Percentiles rank a stretch among this genome's conserved stretches.
phyloP scores from a whole-genome alignment of 2,329 filamentous ascomycete genomes.

The Neocucurbitaria cava region DNA sequence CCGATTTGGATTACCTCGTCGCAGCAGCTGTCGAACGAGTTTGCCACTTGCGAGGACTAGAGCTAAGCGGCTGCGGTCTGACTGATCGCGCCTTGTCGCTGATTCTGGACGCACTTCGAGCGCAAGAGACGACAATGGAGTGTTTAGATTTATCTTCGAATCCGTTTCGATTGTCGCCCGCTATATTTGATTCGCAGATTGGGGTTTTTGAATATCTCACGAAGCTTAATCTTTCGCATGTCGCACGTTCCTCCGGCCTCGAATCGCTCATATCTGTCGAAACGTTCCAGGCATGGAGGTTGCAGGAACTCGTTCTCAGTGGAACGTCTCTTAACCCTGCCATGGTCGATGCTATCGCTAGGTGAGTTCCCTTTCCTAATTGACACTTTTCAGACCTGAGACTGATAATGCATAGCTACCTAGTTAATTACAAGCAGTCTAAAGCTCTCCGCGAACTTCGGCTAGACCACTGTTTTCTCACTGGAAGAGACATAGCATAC shows the following conservation, averaged over 20 bases:
- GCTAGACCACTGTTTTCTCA: slow-evolving; percentile 71
- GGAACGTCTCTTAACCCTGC: slow-evolving; percentile 67
- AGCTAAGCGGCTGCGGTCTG: slow-evolving; percentile 69
- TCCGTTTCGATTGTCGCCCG: slow-evolving; percentile 68
- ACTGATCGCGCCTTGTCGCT: slow-evolving; percentile 66
- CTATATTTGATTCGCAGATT: slow-evolving; percentile 70
- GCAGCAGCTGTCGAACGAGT: slow-evolving; percentile 70
- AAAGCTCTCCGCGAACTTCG: slow-evolving; percentile 66
- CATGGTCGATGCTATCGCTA: slow-evolving; percentile 69
- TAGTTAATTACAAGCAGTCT: slow-evolving; percentile 65
- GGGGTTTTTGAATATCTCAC: slow-evolving; percentile 71
- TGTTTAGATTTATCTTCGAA: slow-evolving; percentile 72
- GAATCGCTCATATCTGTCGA: slow-evolving; percentile 71
- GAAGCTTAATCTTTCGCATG: slow-evolving; percentile 70
- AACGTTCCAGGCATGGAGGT: slow-evolving; percentile 69
- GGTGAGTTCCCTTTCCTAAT: slow-evolving; percentile 22
- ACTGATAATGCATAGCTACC: slow-evolving; percentile 60
- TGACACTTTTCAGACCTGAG: background rate
- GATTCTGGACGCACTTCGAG: slow-evolving; percentile 67
- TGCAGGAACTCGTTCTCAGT: slow-evolving; percentile 71
- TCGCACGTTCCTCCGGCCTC: slow-evolving; percentile 67
- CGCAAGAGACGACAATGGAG: slow-evolving; percentile 72
- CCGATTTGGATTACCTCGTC: slow-evolving; percentile 71
- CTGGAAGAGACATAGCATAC: slow-evolving; percentile 68
- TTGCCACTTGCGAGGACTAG: slow-evolving; percentile 71